phyloP scores from a whole-genome alignment of 208 protist species.

The Crithidia fasciculata region DNA sequence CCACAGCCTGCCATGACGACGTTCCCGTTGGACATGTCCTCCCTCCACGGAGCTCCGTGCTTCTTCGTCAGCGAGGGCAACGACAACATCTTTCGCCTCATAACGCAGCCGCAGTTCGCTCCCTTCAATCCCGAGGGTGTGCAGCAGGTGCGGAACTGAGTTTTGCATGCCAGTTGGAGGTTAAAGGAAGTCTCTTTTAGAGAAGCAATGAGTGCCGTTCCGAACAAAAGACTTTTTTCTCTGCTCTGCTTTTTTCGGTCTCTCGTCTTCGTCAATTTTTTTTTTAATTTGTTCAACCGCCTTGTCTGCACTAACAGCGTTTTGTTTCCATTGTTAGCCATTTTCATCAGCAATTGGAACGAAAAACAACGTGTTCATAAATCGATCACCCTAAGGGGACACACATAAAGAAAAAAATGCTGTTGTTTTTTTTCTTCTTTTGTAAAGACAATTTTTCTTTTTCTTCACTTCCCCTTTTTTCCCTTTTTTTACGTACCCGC shows the following conservation, averaged over 20 bases:
- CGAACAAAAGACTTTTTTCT: neutral
- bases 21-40: conserved; percentile 26
- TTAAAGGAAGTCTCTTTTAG: conserved; percentile 1
- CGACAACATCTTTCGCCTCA: conserved; percentile 44
- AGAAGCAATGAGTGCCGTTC: conserved; percentile 1
- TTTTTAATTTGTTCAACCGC: conserved; percentile 13
- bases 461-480: conserved; percentile 4
- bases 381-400: conserved; percentile 18
- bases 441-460: neutral
- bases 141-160: conserved; percentile 16
- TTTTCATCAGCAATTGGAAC: conserved; percentile 18
- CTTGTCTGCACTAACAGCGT: conserved; percentile 8
- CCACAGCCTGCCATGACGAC: conserved; percentile 11
- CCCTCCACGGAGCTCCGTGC: conserved; percentile 25
- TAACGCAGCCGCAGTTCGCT: conserved; percentile 30
- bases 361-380: conserved; percentile 1
- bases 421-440: conserved; percentile 9
- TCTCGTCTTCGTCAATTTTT: conserved; percentile 8
- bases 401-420: neutral
- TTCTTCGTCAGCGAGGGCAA: conserved; percentile 42
- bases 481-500: neutral
- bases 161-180: neutral
- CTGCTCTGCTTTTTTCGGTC: conserved; percentile 5
- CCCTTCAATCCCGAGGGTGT: conserved; percentile 11
- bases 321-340: conserved; percentile 14